A percentile compares a stretch with the other conserved stretches of the same genome.
Conservation (phyloP, 202 grass and related monocot species). For the Zoysia matrella region DNA sequence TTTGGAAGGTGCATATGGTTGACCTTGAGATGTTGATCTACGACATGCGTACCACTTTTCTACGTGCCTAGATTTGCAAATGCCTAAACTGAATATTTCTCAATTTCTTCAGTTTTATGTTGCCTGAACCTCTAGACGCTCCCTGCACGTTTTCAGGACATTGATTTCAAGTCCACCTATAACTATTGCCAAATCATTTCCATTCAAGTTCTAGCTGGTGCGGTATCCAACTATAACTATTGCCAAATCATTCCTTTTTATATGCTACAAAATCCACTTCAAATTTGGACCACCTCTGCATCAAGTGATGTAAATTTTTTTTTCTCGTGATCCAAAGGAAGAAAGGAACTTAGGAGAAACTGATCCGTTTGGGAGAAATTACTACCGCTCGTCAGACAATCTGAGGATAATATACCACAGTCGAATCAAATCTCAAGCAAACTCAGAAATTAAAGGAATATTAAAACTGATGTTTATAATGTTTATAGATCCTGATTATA, state of each 20-base stretch:
- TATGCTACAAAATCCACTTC: not conserved
- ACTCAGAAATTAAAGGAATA: no score
- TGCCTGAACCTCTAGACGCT: not conserved
- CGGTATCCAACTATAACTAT: no score
- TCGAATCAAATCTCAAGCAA: not conserved
- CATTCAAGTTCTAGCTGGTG: not conserved
- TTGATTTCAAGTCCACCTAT: not conserved
- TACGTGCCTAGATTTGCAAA: constrained; percentile 6
- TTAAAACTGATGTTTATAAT: not conserved
- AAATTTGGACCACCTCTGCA: not conserved
- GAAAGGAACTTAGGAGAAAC: not conserved
- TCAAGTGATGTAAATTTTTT: not conserved
- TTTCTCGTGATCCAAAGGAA: not conserved
- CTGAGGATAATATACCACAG: no score
- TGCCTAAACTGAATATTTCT: constrained; percentile 7
- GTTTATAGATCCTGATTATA: not conserved
- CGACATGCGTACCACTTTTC: constrained; percentile 40
- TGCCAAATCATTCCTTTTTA: not conserved
- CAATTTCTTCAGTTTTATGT: not conserved
- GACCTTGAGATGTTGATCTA: constrained; percentile 23
- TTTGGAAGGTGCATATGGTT: constrained; percentile 18
- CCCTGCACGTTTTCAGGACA: constrained; percentile 27
- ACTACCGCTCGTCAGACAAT: not conserved
- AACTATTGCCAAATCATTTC: constrained; percentile 4
- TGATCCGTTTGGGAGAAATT: not conserved